These are phyloP conservation scores for Syzygium grande DNA, from an alignment of 345 rosid species.

Conservation along the genomic window DNA sequence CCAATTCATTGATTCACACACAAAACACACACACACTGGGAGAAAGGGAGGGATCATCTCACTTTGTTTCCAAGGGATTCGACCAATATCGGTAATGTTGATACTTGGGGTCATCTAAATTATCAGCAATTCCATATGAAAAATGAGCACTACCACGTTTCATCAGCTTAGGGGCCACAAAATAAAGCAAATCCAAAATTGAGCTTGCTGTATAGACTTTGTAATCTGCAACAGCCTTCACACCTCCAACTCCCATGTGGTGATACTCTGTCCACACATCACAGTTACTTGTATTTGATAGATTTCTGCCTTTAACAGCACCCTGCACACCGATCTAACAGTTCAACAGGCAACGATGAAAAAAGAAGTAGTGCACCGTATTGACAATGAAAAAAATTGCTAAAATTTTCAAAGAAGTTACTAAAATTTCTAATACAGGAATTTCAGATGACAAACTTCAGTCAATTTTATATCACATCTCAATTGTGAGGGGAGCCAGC, in stretches of 20 bases:
- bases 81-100: conserved; percentile 60
- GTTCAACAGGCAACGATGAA: neutral
- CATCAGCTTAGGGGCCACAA: conserved; percentile 60
- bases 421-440: neutral
- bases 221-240: conserved; percentile 43
- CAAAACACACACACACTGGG: neutral
- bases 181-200: conserved; percentile 46
- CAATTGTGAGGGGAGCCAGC: neutral
- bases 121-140: conserved; percentile 62
- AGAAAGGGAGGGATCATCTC: conserved; percentile 3
- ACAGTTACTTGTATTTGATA: conserved; percentile 23
- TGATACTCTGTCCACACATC: conserved; percentile 66
- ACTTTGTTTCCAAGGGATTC: conserved; percentile 66
- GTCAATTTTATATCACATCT: neutral
- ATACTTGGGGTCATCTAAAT: conserved; percentile 60
- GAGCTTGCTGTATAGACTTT: conserved; percentile 47
- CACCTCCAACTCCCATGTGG: conserved; percentile 38
- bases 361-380: neutral
- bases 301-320: conserved; percentile 28
- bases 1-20: neutral
- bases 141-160: conserved; percentile 55
- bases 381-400: neutral
- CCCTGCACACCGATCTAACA: conserved; percentile 18
- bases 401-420: neutral
- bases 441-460: neutral